phyloP scores from a whole-genome alignment of 345 rosid genomes.

The Gossypium herbaceum region DNA sequence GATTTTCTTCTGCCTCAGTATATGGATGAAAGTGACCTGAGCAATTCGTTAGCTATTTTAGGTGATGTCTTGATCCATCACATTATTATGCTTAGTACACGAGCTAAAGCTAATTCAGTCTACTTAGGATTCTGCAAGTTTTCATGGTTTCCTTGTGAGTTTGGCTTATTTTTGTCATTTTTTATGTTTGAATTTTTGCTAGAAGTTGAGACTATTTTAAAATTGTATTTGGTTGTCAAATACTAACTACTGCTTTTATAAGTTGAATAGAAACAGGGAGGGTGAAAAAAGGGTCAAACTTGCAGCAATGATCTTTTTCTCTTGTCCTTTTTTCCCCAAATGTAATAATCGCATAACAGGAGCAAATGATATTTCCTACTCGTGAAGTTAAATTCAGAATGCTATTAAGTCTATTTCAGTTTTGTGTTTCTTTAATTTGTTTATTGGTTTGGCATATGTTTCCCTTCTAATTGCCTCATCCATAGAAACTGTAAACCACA shows the following conservation, averaged over 20 bases:
- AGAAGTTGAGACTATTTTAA: neutral
- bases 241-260: neutral
- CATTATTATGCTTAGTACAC: neutral
- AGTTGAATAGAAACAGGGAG: no score
- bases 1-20: neutral
- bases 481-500: neutral
- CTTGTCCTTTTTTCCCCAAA: neutral
- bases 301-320: neutral
- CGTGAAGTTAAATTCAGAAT: neutral
- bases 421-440: neutral
- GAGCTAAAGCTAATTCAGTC: neutral
- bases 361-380: neutral
- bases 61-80: neutral
- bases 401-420: neutral
- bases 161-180: neutral
- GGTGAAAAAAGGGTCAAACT: neutral
- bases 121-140: neutral
- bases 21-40: neutral
- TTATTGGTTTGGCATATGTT: neutral
- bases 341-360: neutral
- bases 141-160: neutral
- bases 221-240: neutral
- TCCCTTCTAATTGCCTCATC: neutral
- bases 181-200: neutral
- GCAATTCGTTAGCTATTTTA: neutral